Percentiles rank a stretch among this genome's conserved stretches.
These are phyloP conservation scores for Peronospora belbahrii DNA, from an alignment of 352 stramenopile genomes.

Conservation along the genomic window DNA sequence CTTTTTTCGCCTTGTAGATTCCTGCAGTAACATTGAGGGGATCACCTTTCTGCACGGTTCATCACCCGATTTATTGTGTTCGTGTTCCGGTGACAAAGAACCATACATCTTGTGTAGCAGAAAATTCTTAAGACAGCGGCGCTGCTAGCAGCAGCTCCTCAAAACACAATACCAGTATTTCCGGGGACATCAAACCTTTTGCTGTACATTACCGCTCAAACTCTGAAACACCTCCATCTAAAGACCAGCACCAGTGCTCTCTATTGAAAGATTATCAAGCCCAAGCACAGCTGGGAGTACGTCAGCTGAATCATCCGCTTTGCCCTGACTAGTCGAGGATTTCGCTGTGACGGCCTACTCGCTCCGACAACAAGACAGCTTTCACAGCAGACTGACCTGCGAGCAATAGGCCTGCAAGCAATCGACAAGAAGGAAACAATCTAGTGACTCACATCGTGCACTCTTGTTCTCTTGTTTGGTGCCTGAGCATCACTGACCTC, in stretches of 20 bases:
- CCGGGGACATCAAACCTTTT: not conserved
- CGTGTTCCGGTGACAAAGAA: not conserved
- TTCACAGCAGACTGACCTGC: constrained; percentile 2
- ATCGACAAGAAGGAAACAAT: not conserved
- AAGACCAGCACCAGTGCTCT: not conserved
- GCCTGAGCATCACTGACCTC: constrained; percentile 20
- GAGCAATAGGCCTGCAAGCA: not conserved
- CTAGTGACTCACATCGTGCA: not conserved
- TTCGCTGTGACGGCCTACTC: not conserved
- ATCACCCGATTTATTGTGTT: not conserved
- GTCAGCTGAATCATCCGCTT: constrained; percentile 3
- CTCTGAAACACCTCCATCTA: not conserved
- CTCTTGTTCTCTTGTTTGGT: constrained; percentile 32
- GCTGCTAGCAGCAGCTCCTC: not conserved
- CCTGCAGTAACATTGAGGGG: not conserved
- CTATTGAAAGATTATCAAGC: constrained; percentile 2
- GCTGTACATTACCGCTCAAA: not conserved
- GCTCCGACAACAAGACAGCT: constrained; percentile 5
- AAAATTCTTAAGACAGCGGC: not conserved
- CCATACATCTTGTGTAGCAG: not conserved
- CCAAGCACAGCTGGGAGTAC: constrained; percentile 6
- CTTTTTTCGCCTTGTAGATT: not conserved
- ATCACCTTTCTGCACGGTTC: not conserved
- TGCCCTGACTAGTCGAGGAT: constrained; percentile 1
- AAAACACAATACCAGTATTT: not conserved